A percentile compares a stretch with the other conserved stretches of the same genome.
Evolutionary conservation across 2,329 filamentous ascomycete genomes (phyloP).

Genomic region (Arthroderma uncinatum): DNA sequence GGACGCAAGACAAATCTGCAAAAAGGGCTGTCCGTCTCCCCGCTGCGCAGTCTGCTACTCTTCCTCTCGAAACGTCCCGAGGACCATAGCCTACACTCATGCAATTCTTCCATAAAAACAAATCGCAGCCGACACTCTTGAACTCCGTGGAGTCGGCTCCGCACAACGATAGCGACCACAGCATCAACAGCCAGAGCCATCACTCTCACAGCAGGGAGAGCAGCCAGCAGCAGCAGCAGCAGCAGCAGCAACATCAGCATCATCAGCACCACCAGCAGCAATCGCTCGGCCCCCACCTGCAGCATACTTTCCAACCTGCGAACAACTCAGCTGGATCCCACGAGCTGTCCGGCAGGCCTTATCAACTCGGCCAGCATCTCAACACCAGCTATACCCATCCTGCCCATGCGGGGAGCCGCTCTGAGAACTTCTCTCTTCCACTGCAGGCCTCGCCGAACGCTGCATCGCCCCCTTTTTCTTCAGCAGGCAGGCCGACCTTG

Average conservation of each 20-base stretch:
- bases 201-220: neutral
- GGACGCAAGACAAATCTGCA: neutral
- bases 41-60: too few relatives aligned
- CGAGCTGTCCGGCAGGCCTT: neutral
- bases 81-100: conserved; percentile 12
- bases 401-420: conserved; percentile 8
- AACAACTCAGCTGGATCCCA: neutral
- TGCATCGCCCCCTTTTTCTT: neutral
- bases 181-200: neutral
- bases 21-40: neutral
- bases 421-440: conserved; percentile 1
- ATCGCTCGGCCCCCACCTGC: neutral
- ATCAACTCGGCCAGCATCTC: conserved; percentile 3
- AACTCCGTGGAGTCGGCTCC: conserved; percentile 10
- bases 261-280: neutral
- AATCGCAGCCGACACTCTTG: conserved; percentile 17
- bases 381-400: conserved; percentile 12
- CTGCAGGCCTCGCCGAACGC: neutral
- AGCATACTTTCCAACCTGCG: conserved; percentile 1
- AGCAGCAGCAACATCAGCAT: conserved; percentile 1
- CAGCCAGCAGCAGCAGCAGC: conserved; percentile 9
- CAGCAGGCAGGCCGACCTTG: conserved; percentile 7
- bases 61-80: neutral
- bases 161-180: neutral
- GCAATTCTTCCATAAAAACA: conserved; percentile 18